phyloP scores from a whole-genome alignment of 768 basidiomycete genomes.

The Serendipita sp. region DNA sequence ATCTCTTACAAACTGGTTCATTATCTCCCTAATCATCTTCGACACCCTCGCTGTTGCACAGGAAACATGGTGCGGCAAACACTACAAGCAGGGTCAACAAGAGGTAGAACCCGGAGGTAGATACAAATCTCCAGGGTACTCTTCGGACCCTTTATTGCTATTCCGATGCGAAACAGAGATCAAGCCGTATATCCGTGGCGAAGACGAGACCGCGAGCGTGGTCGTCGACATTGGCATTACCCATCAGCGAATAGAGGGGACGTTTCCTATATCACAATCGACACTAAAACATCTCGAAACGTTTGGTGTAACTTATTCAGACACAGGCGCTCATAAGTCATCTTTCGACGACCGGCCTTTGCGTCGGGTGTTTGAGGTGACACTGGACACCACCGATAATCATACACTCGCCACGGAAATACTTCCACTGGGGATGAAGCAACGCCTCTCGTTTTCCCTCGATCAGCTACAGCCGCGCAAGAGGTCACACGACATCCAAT shows the following conservation, averaged over 20 bases:
- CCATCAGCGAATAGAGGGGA: constrained; percentile 10
- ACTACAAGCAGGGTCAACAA: not conserved
- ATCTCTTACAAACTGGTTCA: no score
- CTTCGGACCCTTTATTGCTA: not conserved
- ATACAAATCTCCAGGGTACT: not conserved
- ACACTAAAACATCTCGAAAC: no score
- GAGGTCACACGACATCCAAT: not conserved
- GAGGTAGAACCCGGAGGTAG: not conserved
- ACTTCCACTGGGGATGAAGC: not conserved
- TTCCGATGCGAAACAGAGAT: not conserved
- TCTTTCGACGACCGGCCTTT: not conserved
- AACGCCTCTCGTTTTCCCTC: not conserved
- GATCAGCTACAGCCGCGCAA: not conserved
- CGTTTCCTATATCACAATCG: constrained; percentile 6
- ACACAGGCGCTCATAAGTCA: no score
- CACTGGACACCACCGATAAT: not conserved
- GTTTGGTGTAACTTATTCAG: no score
- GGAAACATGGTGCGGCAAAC: not conserved
- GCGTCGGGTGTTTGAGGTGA: not conserved
- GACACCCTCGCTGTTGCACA: not conserved
- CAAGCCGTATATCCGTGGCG: not conserved
- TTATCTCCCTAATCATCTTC: no score
- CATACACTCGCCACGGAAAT: not conserved
- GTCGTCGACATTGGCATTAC: not conserved
- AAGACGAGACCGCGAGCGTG: not conserved